Conservation (phyloP, 495 filamentous ascomycete genomes). For the Lentithecium fluviatile region DNA sequence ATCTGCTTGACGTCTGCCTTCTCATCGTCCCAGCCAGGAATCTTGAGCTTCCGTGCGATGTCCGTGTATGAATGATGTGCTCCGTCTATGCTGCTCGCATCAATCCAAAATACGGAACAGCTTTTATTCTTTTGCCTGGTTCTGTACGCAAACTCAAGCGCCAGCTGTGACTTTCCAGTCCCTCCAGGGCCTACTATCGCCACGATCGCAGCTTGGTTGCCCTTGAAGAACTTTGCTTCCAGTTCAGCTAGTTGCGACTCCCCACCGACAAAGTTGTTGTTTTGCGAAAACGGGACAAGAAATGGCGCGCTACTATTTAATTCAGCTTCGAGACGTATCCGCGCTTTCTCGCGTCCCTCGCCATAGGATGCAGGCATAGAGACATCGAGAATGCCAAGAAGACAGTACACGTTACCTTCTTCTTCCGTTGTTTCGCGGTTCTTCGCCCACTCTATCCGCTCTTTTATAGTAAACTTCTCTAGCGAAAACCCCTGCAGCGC, state of each 20-base stretch:
- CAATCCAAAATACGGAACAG: no score
- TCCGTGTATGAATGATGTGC: no score
- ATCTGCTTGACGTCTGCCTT: no score
- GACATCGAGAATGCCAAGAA: conserved; percentile 13
- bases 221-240: neutral
- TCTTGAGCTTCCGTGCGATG: no score
- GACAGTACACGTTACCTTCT: conserved; percentile 14
- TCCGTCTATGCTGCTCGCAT: no score
- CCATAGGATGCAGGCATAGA: conserved; percentile 12
- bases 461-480: conserved; percentile 4
- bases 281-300: conserved; percentile 8
- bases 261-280: neutral
- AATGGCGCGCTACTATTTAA: neutral
- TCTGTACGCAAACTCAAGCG: no score
- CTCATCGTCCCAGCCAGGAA: no score
- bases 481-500: conserved; percentile 1
- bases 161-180: no score
- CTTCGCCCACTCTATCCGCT: conserved; percentile 11
- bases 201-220: neutral
- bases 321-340: conserved; percentile 6
- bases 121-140: no score
- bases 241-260: conserved; percentile 4
- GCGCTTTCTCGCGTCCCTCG: neutral
- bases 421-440: conserved; percentile 15
- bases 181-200: neutral